phyloP scores from a whole-genome alignment of 1,284 basidiomycete species.

The Sanguinoderma infundibulare region DNA sequence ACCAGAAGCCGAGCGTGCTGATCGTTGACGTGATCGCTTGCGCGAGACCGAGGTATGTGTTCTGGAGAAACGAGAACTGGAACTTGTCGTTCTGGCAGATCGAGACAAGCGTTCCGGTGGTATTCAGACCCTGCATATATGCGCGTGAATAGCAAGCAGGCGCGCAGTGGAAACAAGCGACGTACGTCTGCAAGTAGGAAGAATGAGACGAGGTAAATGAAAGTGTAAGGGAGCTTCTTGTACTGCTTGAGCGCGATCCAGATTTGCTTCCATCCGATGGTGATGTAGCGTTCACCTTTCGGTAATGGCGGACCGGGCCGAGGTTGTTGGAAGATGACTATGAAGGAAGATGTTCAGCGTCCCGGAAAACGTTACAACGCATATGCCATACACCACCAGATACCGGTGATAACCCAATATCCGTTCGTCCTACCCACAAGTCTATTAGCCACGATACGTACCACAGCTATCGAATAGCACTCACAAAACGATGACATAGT shows the following conservation, averaged over 20 bases:
- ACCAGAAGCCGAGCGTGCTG: conserved; percentile 78
- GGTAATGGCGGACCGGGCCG: conserved; percentile 77
- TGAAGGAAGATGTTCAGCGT: neutral
- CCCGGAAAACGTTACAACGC: neutral
- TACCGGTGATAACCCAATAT: conserved; percentile 77
- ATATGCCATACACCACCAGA: conserved; percentile 80
- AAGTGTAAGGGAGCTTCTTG: conserved; percentile 75
- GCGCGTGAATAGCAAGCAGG: neutral
- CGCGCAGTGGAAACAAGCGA: conserved; percentile 6
- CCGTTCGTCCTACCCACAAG: conserved; percentile 58
- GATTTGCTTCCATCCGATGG: conserved; percentile 86
- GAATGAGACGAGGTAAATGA: conserved; percentile 74
- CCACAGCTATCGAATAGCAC: conserved; percentile 27
- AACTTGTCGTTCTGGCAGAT: conserved; percentile 84
- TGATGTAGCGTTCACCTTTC: conserved; percentile 71
- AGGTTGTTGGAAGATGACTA: conserved; percentile 78
- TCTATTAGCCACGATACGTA: neutral
- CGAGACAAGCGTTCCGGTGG: conserved; percentile 74
- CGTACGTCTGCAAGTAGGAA: conserved; percentile 79
- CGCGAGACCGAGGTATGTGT: conserved; percentile 76
- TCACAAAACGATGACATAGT: conserved; percentile 68
- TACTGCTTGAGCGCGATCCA: conserved; percentile 73
- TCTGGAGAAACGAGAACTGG: conserved; percentile 73
- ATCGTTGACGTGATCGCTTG: conserved; percentile 75
- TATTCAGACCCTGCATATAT: conserved; percentile 67